phyloP scores from a whole-genome alignment of 2,329 filamentous ascomycete species.

The Periconia sp. region DNA sequence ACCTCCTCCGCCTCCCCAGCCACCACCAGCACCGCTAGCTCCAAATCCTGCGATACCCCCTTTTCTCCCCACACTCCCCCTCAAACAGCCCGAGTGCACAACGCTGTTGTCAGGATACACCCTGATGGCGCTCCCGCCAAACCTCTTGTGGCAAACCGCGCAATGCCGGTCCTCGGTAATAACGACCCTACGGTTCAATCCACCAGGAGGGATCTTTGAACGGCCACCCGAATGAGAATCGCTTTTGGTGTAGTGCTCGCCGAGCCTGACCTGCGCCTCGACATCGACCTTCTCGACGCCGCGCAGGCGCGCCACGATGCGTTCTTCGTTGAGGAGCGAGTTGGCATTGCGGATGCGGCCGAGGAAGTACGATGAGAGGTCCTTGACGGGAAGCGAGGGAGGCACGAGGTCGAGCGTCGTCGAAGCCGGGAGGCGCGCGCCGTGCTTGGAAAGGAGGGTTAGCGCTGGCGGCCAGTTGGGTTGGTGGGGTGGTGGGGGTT shows the following conservation, averaged over 20 bases:
- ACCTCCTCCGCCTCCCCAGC: slow-evolving; percentile 1
- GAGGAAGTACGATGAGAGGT: slow-evolving; percentile 88
- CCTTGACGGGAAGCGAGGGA: slow-evolving; percentile 71
- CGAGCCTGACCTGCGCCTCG: slow-evolving; percentile 73
- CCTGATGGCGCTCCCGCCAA: slow-evolving; percentile 87
- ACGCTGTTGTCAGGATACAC: slow-evolving; percentile 72
- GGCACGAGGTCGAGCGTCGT: slow-evolving; percentile 88
- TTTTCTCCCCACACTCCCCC: slow-evolving; percentile 30
- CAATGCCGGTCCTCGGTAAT: slow-evolving; percentile 88
- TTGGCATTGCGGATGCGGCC: slow-evolving; percentile 87
- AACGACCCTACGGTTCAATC: slow-evolving; percentile 69
- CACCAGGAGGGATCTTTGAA: slow-evolving; percentile 38
- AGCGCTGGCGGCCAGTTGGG: slow-evolving; percentile 79
- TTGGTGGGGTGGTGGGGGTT: slow-evolving; percentile 71
- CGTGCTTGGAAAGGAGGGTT: slow-evolving; percentile 86
- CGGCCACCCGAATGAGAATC: slow-evolving; percentile 47
- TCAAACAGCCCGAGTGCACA: slow-evolving; percentile 53
- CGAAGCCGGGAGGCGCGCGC: slow-evolving; percentile 82
- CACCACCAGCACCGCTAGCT: background rate
- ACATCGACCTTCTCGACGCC: slow-evolving; percentile 78
- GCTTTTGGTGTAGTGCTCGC: slow-evolving; percentile 49
- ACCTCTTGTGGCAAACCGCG: slow-evolving; percentile 87
- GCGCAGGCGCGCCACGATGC: slow-evolving; percentile 74
- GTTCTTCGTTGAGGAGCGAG: slow-evolving; percentile 75
- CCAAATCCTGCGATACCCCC: background rate